Percentiles rank a stretch among this genome's conserved stretches.
Conservation (phyloP, 2,329 filamentous ascomycete species). For the Colletotrichum sp. region DNA sequence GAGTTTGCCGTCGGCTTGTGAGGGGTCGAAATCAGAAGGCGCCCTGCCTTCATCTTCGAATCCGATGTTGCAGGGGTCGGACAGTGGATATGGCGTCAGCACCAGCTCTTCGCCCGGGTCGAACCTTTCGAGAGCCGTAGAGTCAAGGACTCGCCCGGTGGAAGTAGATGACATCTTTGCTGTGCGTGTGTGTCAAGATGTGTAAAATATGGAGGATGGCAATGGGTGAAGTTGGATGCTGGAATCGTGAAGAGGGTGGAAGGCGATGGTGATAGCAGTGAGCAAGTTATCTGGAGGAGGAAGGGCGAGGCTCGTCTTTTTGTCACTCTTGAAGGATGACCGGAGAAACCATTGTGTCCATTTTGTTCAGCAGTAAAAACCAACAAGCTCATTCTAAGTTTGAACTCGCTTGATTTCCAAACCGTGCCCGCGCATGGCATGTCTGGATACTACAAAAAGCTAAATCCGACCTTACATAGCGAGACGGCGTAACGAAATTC, state of each 20-base stretch:
- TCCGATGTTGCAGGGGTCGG: not conserved
- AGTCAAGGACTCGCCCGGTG: not conserved
- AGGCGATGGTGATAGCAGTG: not conserved
- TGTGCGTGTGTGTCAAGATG: not conserved
- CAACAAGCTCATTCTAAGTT: not conserved
- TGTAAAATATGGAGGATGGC: not conserved
- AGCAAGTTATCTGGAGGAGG: not conserved
- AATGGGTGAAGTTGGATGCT: not conserved
- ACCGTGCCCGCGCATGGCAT: not conserved
- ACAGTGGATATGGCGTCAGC: not conserved
- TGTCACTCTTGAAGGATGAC: not conserved
- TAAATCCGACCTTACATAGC: not conserved
- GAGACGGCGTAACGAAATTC: not conserved
- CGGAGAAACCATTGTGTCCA: not conserved
- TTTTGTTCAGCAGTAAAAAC: not conserved
- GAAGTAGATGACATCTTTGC: not conserved
- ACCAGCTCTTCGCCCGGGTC: not conserved
- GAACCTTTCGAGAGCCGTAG: not conserved
- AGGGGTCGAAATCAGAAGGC: not conserved
- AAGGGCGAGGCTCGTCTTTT: not conserved
- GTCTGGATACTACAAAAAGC: not conserved
- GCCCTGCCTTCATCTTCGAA: not conserved
- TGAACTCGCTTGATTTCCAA: accelerated
- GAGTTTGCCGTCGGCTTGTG: not conserved
- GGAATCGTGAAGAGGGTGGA: not conserved